Base-by-base conservation (phyloP, 306 rosid species). In the Alnus glutinosa region DNA sequence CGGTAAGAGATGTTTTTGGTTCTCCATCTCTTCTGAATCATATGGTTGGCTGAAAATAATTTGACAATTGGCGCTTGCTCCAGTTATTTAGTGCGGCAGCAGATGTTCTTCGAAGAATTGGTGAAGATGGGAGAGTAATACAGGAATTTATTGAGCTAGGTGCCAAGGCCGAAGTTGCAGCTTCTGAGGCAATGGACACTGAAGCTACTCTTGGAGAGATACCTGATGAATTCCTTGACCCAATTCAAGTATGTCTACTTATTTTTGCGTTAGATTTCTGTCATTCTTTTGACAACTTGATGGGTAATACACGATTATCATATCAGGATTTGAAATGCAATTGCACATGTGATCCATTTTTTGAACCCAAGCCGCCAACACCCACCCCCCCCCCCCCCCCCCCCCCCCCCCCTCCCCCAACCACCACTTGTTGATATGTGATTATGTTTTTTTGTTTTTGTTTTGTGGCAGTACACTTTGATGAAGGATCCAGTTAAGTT, bases 171-270 rank as follows among this genome's bases (percentile, higher is more conserved):
- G 88, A 90, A 80, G 85, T 89, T 63, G 98, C 99, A 57, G 99
- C 99, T 76, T 85, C 98, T 9, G 98, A 91, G 84, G 98, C 98
- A 75, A 87, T 90, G 97, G 99, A 93, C 57, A 64, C 94, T 9
- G 99, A 96, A 90, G 99, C 97, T 83, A 73, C 82, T 79, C 89
- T 96, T 4, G 99, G 99, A 61, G 99, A 96, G 72, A 96, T 96
- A 83, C 99, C 99, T n/a, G 99, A 96, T 11, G 99, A 96, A 86
- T 96, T 90, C 91, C 99, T 96, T 2, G 99, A 96, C 83, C 99
- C 99, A 73, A 96, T 96, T 84, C 99, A 96, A 78, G 99, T 93
- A 85, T 66, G 84, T 85, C 78, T 59, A 23, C 44, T 2, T 75
- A 44, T 74, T 57, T 51, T 66, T 32, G 10, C 4, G 3, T 14